Evolutionary conservation across 1,139 yeast genomes (phyloP), one percentile per base, ranked within the genome.

Genomic region (Scheffersomyces insectosa): DNA sequence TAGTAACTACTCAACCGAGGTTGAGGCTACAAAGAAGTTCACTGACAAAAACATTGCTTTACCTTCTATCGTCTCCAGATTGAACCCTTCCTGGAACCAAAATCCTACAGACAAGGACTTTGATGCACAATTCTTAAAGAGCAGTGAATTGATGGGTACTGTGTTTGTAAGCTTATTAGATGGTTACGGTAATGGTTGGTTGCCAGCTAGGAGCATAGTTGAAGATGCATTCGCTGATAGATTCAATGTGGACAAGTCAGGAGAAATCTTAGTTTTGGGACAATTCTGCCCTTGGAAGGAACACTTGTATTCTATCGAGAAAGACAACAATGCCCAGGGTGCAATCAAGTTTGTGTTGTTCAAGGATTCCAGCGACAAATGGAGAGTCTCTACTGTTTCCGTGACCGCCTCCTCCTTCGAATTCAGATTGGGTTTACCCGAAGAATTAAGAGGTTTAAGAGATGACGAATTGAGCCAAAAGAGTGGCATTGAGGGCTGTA

Each of bases 281-380:
- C 78, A 77, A 50, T 88, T 85, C 61, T 87, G 90, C 46, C 96
- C 97, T 41, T 93, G 99, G 99, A 91, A 90, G 65, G 97, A 89
- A 57, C 98, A 93, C 62, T 71, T 93, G 43, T 88, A 83, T 60
- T 73, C 74, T 33, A 75, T 89, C 51, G 98, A 90, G 65, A 76
- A 75, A 54, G 89, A 82, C 46, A 67, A 77, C 48, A 62, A 65
- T 15, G 70, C 75, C 25, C 72, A 63, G 45, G 89, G 87, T 29
- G 74, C 73, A 48, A 78, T 83, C 39, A 72, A 87, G 50, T 95
- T 88, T 62, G 96, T 89, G 2, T 70, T 93, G 44, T 93, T 89
- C 67, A 72, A 82, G 34, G 97, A 91, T 60, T 75, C 84, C 23
- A 74, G 83, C 10, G 70, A 73, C 37, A 80, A 82, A 44, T 90